Evolutionary conservation across 2,329 filamentous ascomycete genomes (phyloP).

Genomic region (Aspergillus thermomutatus): DNA sequence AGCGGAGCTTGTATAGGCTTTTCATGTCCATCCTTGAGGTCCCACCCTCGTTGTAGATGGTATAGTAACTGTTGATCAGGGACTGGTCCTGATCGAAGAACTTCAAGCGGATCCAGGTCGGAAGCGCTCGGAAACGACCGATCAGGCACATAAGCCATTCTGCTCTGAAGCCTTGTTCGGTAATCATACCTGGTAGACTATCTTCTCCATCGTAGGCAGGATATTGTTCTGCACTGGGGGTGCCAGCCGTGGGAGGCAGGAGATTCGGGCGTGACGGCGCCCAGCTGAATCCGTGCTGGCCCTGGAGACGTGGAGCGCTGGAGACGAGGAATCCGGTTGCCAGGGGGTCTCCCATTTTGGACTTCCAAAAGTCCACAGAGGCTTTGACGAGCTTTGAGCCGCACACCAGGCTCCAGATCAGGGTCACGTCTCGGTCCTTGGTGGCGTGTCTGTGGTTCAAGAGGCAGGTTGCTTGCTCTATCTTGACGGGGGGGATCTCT

Average conservation of each 20-base stretch:
- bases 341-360: neutral
- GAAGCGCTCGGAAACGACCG: neutral
- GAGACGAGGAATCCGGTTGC: constrained; percentile 6
- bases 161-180: constrained; percentile 2
- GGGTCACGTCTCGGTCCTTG: constrained; percentile 15
- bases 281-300: constrained; percentile 5
- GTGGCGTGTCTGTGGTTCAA: constrained; percentile 20
- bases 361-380: constrained; percentile 6
- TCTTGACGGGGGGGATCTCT: neutral
- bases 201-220: constrained; percentile 4
- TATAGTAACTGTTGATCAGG: neutral
- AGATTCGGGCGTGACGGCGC: constrained; percentile 11
- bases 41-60: neutral
- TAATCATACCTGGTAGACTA: neutral
- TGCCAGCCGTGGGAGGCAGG: constrained; percentile 1
- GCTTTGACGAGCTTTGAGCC: constrained; percentile 5
- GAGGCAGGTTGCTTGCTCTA: constrained; percentile 15
- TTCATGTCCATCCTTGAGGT: neutral
- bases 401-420: constrained; percentile 20
- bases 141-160: constrained; percentile 4
- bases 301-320: constrained; percentile 1
- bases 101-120: neutral
- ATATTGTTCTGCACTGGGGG: neutral
- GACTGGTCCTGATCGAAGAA: neutral
- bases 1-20: neutral